Conservation (phyloP, 2,329 filamentous ascomycete genomes). For the Verticillium albo-atrum region DNA sequence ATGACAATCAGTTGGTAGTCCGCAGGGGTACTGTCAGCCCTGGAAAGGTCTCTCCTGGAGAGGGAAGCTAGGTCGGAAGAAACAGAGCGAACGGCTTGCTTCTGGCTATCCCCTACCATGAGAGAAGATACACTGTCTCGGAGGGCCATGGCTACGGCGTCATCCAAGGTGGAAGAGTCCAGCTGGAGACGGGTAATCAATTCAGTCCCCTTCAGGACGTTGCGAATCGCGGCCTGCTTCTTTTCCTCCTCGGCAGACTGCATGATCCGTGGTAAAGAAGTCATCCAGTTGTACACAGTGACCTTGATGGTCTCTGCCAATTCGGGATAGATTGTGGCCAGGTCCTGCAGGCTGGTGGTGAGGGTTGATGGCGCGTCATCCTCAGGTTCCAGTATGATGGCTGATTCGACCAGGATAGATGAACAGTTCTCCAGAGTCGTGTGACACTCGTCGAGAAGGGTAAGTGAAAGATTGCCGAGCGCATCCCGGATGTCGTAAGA, state of each 20-base stretch:
- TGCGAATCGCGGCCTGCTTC: slow-evolving; percentile 68
- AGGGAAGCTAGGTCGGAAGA: slow-evolving; percentile 21
- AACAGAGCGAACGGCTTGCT: slow-evolving; percentile 11
- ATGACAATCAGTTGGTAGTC: slow-evolving; percentile 60
- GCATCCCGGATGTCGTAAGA: slow-evolving; percentile 63
- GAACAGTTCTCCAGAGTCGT: slow-evolving; percentile 65
- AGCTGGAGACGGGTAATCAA: slow-evolving; percentile 60
- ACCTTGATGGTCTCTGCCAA: slow-evolving; percentile 63
- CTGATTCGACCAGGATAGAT: slow-evolving; percentile 72
- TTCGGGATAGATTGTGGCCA: slow-evolving; percentile 58
- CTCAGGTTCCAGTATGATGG: slow-evolving; percentile 63
- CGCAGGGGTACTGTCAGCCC: slow-evolving; percentile 9
- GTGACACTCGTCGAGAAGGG: slow-evolving; percentile 74
- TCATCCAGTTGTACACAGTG: slow-evolving; percentile 75
- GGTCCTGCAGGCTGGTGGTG: slow-evolving; percentile 51
- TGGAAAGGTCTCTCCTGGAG: slow-evolving; percentile 21
- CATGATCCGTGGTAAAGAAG: slow-evolving; percentile 76
- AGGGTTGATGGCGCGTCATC: slow-evolving; percentile 29
- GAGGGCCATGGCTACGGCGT: slow-evolving; percentile 63
- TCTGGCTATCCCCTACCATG: slow-evolving; percentile 17
- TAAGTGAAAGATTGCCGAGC: slow-evolving; percentile 67
- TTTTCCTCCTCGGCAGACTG: slow-evolving; percentile 76
- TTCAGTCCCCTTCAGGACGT: slow-evolving; percentile 70
- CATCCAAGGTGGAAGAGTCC: slow-evolving; percentile 62
- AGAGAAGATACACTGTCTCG: slow-evolving; percentile 65